These are phyloP conservation scores for Arabis alpina DNA, from an alignment of 345 rosid species.

Conservation along the genomic window DNA sequence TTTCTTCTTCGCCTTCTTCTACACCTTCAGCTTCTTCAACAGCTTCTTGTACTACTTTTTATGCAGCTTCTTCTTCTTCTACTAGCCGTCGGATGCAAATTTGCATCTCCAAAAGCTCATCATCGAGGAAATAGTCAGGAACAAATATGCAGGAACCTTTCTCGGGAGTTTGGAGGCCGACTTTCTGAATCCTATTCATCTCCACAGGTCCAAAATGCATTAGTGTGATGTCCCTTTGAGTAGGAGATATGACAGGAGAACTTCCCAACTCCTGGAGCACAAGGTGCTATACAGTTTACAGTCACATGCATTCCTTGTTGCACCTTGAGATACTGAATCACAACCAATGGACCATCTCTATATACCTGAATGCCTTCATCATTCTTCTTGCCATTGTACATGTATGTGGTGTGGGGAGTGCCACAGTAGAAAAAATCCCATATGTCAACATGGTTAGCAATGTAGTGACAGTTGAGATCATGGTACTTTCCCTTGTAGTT, in stretches of 20 bases:
- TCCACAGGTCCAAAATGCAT: neutral
- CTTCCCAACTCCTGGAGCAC: neutral
- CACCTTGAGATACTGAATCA: neutral
- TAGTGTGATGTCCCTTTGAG: neutral
- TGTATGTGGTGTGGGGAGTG: fast-evolving
- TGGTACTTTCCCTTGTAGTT: neutral
- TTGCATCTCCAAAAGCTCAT: neutral
- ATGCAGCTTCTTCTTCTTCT: too few relatives aligned
- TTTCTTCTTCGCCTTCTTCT: too few relatives aligned
- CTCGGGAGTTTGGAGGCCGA: neutral
- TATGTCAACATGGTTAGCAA: neutral
- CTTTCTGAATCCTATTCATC: constrained; percentile 8
- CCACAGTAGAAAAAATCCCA: neutral
- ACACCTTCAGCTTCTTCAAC: too few relatives aligned
- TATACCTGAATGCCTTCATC: neutral
- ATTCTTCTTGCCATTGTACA: neutral
- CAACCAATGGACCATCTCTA: neutral
- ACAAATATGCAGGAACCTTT: neutral
- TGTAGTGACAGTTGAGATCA: constrained; percentile 4
- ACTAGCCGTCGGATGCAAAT: neutral
- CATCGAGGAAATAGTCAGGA: neutral
- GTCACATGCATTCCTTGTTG: neutral
- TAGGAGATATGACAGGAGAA: neutral
- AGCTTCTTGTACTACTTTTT: too few relatives aligned
- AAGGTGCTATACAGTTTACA: constrained; percentile 13